Base-by-base conservation (phyloP, 208 protist genomes). In the Leptomonas pyrrhocoris region DNA sequence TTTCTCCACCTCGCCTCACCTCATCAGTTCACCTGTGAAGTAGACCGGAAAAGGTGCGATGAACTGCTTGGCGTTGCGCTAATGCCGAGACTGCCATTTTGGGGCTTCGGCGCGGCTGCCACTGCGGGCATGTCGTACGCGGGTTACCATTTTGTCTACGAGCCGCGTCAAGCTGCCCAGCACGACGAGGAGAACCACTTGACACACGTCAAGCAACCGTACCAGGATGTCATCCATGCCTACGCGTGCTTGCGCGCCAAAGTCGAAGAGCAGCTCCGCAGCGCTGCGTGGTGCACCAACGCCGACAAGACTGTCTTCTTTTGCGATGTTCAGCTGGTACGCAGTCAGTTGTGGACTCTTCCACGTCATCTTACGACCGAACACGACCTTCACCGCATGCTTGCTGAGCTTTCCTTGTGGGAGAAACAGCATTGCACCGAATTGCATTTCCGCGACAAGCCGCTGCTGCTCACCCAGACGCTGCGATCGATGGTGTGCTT, bases 401-500 rank as follows among this genome's bases (percentile, higher is more conserved):
- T 87, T 38, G 49, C 27, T 2, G 61, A 85, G 23, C 59, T 89
- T 13, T 54, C 85, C 15, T 38, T 13, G 36, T 55, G 88, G 62
- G 84, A 92, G 60, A 19, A 16, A 36, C 66, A 34, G 55, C 69
- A 91, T 30, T 94, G 89, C 76, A 81, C 76, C 6, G 45, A 74
- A 36, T 74, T 95, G 40, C 81, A 87, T 58, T 93, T 90, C 61
- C 82, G 86, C 28, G 70, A 83, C 11, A 68, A 56, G 13, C 64
- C 80, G n/a, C 66, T 89, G 23, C 68, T 64, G 6, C n/a, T 73
- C 34, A 49, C 49, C 50, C 68, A 94, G 75, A 61, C 66, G 4
- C 15, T 83, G 27, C 70, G 50, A 11, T 90, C 74, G 36, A 36
- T 79, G 19, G 45, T 68, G 40, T 83, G 85, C 61, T 86, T 76